Evolutionary conservation across 2,329 filamentous ascomycete genomes (phyloP), one percentile per base, ranked within the genome.

Genomic region (Paraconiothyrium sp.): DNA sequence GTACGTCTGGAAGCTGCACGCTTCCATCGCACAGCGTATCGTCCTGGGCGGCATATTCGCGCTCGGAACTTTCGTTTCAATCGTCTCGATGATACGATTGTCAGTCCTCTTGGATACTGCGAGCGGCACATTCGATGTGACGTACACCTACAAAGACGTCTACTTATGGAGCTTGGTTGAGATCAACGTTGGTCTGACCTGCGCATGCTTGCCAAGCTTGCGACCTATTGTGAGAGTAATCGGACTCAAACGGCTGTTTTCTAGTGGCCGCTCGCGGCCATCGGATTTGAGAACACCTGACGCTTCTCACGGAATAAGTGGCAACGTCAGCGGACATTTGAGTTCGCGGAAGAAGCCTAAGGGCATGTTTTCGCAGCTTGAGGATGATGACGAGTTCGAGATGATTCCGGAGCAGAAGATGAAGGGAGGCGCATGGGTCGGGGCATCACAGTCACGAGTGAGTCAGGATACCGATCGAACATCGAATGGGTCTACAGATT

Each of bases 131-230:
- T 35, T 56, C 41, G 67, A 73, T 50, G 57, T 66, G 0, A 72
- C 71, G 10, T 73, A 68, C 65, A 71, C 68, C 57, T 73, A 69
- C 65, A 64, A 67, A 51, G 71, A 73, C 27, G 67, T 73, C 59
- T 67, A 70, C 47, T 56, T 71, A 3, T 73, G 71, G 71, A 62
- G 57, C 7, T 59, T 70, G 27, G 67, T 72, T n/a, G 69, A 72
- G 47, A 58, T 70, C 57, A 72, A 72, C 54, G 59, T 72, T 9
- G 69, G 70, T n/a, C 60, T 72, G 22, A 61, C 56, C 1, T 71
- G 68, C 62, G 70, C 67, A 14, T 71, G 70, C 41, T 57, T 72
- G 4, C 69, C 69, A 5, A 64, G 61, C 35, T 51, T 72, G 32
- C 67, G 67, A 37, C 71, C 71, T 1, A 61, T 62, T 1, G 49